phyloP scores from a whole-genome alignment of 208 protist genomes.

The Kentomonas sorsogonicus region DNA sequence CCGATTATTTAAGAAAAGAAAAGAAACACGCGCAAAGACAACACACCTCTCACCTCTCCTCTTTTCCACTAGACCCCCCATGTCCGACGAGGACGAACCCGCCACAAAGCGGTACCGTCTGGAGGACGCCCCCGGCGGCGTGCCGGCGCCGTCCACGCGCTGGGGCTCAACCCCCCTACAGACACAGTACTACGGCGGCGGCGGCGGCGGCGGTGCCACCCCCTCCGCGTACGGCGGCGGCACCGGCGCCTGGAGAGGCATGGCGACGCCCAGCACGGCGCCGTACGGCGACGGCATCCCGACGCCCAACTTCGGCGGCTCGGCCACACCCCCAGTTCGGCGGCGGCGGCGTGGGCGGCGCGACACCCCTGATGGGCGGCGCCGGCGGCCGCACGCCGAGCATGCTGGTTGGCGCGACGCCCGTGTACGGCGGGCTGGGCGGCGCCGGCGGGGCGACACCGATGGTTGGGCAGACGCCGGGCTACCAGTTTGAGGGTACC shows the following conservation, averaged over 20 bases:
- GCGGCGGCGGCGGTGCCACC: constrained; percentile 56
- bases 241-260: constrained; percentile 60
- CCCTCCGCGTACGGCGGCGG: constrained; percentile 33
- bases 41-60: too few relatives aligned
- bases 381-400: constrained; percentile 7
- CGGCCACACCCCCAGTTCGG: too few relatives aligned
- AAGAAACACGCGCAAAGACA: too few relatives aligned
- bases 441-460: constrained; percentile 37
- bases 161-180: constrained; percentile 72
- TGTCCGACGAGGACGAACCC: constrained; percentile 5
- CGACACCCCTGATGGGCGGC: constrained; percentile 20
- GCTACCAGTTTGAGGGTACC: constrained; percentile 80
- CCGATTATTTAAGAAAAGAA: not conserved
- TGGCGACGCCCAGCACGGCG: constrained; percentile 57
- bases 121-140: constrained; percentile 6
- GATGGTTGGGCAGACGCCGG: constrained; percentile 71
- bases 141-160: constrained; percentile 58
- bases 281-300: constrained; percentile 42
- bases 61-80: too few relatives aligned
- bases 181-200: too few relatives aligned
- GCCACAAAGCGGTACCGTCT: constrained; percentile 7
- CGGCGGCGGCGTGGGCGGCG: constrained; percentile 10
- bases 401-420: constrained; percentile 23
- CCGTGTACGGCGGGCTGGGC: constrained; percentile 36
- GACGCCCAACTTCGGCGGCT: constrained; percentile 45